Evolutionary conservation across 2,329 filamentous ascomycete genomes (phyloP), one percentile per base, ranked within the genome.

Genomic region (Fusarium mexicanum): DNA sequence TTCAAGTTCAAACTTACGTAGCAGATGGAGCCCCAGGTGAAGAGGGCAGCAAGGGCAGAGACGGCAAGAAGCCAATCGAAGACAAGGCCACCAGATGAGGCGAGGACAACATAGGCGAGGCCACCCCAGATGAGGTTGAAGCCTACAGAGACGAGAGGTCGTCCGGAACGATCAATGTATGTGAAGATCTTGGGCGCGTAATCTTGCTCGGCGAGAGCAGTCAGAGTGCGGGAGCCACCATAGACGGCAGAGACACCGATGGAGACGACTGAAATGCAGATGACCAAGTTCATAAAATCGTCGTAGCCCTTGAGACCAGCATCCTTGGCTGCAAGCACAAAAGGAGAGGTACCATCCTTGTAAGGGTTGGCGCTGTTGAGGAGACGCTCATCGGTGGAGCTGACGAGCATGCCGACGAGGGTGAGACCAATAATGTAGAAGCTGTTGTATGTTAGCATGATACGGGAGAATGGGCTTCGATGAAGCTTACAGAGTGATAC

Each of bases 21-120:
- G 79, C 90, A 91, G 76, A 93, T 91, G 51, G 87, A 90, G 29
- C 86, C 89, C 91, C 91, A 93, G 22, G 90, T 89, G 80, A 92
- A 92, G 50, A 92, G 85, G 31, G 89, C 86, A 18, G 88, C 87
- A 4, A 92, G 86, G 61, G 89, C 91, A 6, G 90, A 91, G 18
- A 92, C 83, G 11, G 91, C 88, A 33, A 90, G 86, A 5, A 93
- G 87, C 91, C 91, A 92, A 71, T 88, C 86, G 62, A 93, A 91
- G 20, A 92, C 87, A 0, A 83, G 80, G 10, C 81, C 79, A 47
- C 89, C 89, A 1, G 83, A 81, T 3, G 86, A 81, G 8, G 80
- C 82, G 3, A 86, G 79, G 67, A 84, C 85, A 40, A 89, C 76
- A 62, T 85, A 88, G 44, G 84, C 87, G 5, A 89, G 82, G 12